Evolutionary conservation across 495 filamentous ascomycete species (phyloP).

Genomic region (Penicillium desertorum): DNA sequence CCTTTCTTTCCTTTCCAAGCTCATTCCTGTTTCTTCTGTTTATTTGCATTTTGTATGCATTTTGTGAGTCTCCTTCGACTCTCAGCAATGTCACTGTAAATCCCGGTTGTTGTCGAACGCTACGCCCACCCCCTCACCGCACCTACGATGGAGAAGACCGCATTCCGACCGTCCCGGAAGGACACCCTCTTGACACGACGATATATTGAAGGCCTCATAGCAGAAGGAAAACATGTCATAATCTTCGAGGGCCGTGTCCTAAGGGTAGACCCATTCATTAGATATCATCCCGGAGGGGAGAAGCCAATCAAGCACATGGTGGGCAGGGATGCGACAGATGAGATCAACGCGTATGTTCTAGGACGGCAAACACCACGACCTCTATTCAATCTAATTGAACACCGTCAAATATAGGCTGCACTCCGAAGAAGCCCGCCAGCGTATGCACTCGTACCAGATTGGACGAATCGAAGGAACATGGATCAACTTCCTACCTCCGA

Average conservation of each 20-base stretch:
- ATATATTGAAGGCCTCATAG: conserved; percentile 83
- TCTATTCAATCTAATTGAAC: not conserved
- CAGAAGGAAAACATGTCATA: conserved; percentile 77
- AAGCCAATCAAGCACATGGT: conserved; percentile 95
- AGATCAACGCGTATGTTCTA: conserved; percentile 78
- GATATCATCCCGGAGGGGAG: conserved; percentile 89
- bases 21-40: conserved; percentile 1
- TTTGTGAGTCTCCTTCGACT: not conserved
- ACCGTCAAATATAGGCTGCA: conserved; percentile 62
- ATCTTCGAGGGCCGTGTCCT: conserved; percentile 80
- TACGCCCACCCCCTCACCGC: conserved; percentile 5
- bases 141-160: conserved; percentile 24
- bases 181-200: conserved; percentile 62
- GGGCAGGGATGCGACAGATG: conserved; percentile 93
- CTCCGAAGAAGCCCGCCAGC: conserved; percentile 69
- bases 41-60: not conserved
- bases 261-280: conserved; percentile 83
- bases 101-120: not conserved
- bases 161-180: conserved; percentile 36
- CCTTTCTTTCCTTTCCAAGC: conserved; percentile 14
- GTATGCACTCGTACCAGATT: conserved; percentile 82
- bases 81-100: conserved; percentile 10
- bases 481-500: conserved; percentile 87
- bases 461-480: conserved; percentile 79
- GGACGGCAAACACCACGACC: not conserved